Evolutionary conservation across 2,329 filamentous ascomycete species (phyloP).

Genomic region (Neofusicoccum parvum): DNA sequence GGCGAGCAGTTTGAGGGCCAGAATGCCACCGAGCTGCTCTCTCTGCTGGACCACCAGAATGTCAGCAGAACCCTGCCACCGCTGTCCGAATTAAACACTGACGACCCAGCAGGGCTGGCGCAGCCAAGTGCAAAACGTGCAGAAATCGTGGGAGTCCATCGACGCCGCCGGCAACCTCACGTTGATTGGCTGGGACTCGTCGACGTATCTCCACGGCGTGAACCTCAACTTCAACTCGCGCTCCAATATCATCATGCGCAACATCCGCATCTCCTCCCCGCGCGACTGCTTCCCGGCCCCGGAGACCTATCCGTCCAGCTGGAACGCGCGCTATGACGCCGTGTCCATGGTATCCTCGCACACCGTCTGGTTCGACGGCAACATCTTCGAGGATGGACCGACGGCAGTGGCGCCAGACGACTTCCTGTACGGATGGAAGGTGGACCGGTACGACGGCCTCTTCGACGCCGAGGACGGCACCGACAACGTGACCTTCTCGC

Average conservation of each 20-base stretch:
- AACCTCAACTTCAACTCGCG: constrained; percentile 15
- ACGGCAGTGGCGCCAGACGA: constrained; percentile 5
- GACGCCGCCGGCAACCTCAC: constrained; percentile 13
- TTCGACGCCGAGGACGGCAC: constrained; percentile 19
- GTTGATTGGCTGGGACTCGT: constrained; percentile 7
- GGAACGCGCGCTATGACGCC: constrained; percentile 17
- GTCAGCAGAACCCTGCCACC: not conserved
- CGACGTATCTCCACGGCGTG: constrained; percentile 12
- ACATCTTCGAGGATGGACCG: constrained; percentile 15
- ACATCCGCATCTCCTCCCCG: constrained; percentile 14
- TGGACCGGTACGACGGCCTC: constrained; percentile 17
- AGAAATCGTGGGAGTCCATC: constrained; percentile 10
- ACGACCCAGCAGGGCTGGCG: constrained; percentile 1
- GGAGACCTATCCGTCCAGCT: constrained; percentile 1
- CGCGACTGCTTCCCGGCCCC: constrained; percentile 16
- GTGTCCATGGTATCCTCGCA: constrained; percentile 9
- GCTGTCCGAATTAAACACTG: not conserved
- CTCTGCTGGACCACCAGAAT: not conserved
- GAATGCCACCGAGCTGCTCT: constrained; percentile 13
- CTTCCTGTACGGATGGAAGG: constrained; percentile 6
- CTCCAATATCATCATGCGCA: constrained; percentile 18
- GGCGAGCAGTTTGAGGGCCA: not conserved
- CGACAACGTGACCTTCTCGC: constrained; percentile 15
- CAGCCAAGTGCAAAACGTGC: constrained; percentile 7
- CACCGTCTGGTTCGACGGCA: constrained; percentile 16